A percentile compares a stretch with the other conserved stretches of the same genome.
phyloP scores from a whole-genome alignment of 257 asterid species.

The Solanum clarkiae region DNA sequence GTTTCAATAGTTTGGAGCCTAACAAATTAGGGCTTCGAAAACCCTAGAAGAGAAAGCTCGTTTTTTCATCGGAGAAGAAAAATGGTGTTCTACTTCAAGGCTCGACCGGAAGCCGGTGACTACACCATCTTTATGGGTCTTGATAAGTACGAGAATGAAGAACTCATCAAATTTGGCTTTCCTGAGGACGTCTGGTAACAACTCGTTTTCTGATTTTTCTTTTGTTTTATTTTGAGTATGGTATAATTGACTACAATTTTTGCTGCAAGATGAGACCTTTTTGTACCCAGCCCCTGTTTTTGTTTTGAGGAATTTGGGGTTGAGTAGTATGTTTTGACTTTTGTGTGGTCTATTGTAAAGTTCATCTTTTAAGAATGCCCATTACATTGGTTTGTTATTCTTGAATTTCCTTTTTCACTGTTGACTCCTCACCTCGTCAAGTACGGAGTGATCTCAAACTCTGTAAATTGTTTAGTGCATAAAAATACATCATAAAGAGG shows the following conservation, averaged over 20 bases:
- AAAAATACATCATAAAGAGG: not conserved
- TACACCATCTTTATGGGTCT: slow-evolving; percentile 93
- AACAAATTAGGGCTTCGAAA: not conserved
- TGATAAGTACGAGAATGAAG: slow-evolving; percentile 91
- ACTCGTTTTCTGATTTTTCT: not conserved
- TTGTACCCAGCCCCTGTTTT: not conserved
- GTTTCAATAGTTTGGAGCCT: not conserved
- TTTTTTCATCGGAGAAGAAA: not conserved
- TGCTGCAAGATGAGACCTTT: not conserved
- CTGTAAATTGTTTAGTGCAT: not conserved
- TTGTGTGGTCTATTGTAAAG: not conserved
- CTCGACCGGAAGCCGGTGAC: slow-evolving; percentile 83
- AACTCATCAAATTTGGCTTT: slow-evolving; percentile 87
- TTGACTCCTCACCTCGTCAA: not conserved
- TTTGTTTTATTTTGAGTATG: not conserved
- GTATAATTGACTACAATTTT: not conserved
- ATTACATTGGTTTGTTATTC: not conserved
- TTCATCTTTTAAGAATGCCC: not conserved
- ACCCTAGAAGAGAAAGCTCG: not conserved
- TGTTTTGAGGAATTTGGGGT: not conserved
- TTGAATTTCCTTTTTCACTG: not conserved
- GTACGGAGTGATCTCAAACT: not conserved
- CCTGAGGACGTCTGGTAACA: slow-evolving; percentile 78
- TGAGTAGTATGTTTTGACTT: not conserved
- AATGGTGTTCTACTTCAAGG: slow-evolving; percentile 94